These are phyloP conservation scores for Mucor circinelloides DNA, from an alignment of 371 early-diverging fungal species.

Conservation along the genomic window DNA sequence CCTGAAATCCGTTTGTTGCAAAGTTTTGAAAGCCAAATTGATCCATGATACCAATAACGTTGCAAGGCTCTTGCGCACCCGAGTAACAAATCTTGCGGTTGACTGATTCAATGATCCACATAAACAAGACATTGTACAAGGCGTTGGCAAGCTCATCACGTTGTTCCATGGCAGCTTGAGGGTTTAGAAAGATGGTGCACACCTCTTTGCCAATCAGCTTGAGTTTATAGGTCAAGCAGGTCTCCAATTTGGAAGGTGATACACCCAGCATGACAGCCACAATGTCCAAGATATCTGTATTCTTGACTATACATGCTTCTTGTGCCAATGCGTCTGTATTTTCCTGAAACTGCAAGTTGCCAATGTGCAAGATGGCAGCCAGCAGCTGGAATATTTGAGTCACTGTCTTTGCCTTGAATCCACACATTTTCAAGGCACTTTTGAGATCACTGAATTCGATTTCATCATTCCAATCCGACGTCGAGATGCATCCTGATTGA, in stretches of 20 bases:
- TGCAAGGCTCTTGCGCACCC: slow-evolving; percentile 61
- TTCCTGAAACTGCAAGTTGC: slow-evolving; percentile 72
- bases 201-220: slow-evolving; percentile 57
- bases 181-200: slow-evolving; percentile 64
- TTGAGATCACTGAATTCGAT: slow-evolving; percentile 68
- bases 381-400: slow-evolving; percentile 71
- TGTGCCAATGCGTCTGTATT: slow-evolving; percentile 44
- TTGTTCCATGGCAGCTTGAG: slow-evolving; percentile 54
- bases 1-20: slow-evolving; percentile 63
- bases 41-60: slow-evolving; percentile 80
- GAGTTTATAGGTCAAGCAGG: slow-evolving; percentile 46
- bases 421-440: slow-evolving; percentile 73
- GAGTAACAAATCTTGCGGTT: slow-evolving; percentile 44
- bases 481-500: slow-evolving; percentile 28
- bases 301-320: slow-evolving; percentile 64
- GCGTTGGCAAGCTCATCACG: slow-evolving; percentile 43
- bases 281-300: slow-evolving; percentile 68
- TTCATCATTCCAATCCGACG: slow-evolving; percentile 47
- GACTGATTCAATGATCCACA: slow-evolving; percentile 51
- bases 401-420: slow-evolving; percentile 76
- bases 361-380: slow-evolving; percentile 80
- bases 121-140: slow-evolving; percentile 42
- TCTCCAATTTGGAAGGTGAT: slow-evolving; percentile 68
- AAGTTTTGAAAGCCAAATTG: slow-evolving; percentile 66
- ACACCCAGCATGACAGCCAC: slow-evolving; percentile 87